Base-by-base conservation (phyloP, 2,329 filamentous ascomycete species). In the Aspergillus ustus region DNA sequence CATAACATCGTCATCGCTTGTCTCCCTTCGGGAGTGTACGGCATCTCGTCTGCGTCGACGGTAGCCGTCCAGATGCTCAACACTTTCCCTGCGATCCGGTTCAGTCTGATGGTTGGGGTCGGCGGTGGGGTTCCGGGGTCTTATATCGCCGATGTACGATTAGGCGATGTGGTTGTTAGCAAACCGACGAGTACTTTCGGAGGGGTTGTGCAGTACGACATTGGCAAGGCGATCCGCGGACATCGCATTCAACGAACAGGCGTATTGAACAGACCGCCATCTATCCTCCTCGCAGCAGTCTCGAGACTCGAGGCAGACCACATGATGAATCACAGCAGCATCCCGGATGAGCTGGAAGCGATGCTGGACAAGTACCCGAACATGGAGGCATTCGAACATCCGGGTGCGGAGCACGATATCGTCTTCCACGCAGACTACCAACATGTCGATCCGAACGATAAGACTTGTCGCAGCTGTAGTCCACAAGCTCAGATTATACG, bases 81-180 rank as follows among this genome's bases (percentile, higher is more conserved):
- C 13, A 54, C 19, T 15, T 54, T 54, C 19, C 37, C 19, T 1
- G 11, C 4, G 4, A 44, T 54, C 22, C 9, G 28, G 11, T 44
- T 45, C n/a, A 22, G 37, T 20, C 22, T 54, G 6, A 45, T 54
- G 37, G 52, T 54, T 11, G 52, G 52, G n/a, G 44, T 54, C 20
- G 55, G 54, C 34, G 54, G 54, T 4, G 54, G 54, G 17, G 45
- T 49, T 17, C 54, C 54, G 13, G 37, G 22, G 9, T 9, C 15
- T 13, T n/a, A 11, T 7, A 49, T 8, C 4, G 15, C 40, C 19
- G 54, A 57, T 28, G 28, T 57, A 7, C 43, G 54, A 34, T 29
- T 57, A 2, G 54, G 54, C 13, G 54, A 57, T 49, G 45, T 57
- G 15, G 54, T 57, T 9, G 54, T 57, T 2, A 59, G 57, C 19